These are phyloP conservation scores for Trametes maxima DNA, from an alignment of 768 basidiomycete genomes.

Conservation along the genomic window DNA sequence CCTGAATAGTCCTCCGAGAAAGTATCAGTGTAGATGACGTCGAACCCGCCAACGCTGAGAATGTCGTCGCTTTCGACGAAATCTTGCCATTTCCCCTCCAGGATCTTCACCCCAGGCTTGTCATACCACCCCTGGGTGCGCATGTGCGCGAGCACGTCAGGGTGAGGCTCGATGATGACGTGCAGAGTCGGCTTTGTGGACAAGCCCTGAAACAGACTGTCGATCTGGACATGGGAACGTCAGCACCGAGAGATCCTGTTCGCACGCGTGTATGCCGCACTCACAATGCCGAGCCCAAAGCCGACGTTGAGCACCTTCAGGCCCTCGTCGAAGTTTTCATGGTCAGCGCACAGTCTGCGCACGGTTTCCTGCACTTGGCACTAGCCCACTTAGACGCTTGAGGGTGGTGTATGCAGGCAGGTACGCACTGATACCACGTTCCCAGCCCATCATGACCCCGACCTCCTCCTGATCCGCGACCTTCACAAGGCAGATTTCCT, in stretches of 20 bases:
- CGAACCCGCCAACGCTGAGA: slow-evolving; percentile 73
- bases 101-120: slow-evolving; percentile 72
- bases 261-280: slow-evolving; percentile 30
- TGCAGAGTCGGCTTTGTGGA: slow-evolving; percentile 65
- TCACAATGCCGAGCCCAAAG: slow-evolving; percentile 90
- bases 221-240: slow-evolving; percentile 58
- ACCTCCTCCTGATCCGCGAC: slow-evolving; percentile 69
- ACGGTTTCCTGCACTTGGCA: slow-evolving; percentile 78
- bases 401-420: neutral
- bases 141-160: slow-evolving; percentile 87
- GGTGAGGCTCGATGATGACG: slow-evolving; percentile 93
- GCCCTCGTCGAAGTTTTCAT: slow-evolving; percentile 46
- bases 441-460: slow-evolving; percentile 99
- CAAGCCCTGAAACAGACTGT: slow-evolving; percentile 74
- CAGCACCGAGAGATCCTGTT: neutral
- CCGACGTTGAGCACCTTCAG: slow-evolving; percentile 87
- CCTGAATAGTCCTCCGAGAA: slow-evolving; percentile 86
- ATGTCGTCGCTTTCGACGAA: slow-evolving; percentile 63
- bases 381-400: slow-evolving; percentile 29
- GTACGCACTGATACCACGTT: slow-evolving; percentile 70
- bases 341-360: slow-evolving; percentile 54
- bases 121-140: slow-evolving; percentile 75
- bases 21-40: slow-evolving; percentile 89
- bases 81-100: slow-evolving; percentile 96
- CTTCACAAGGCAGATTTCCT: slow-evolving; percentile 78